Base-by-base conservation (phyloP, 2,329 filamentous ascomycete genomes). In the Orbilia quercus region DNA sequence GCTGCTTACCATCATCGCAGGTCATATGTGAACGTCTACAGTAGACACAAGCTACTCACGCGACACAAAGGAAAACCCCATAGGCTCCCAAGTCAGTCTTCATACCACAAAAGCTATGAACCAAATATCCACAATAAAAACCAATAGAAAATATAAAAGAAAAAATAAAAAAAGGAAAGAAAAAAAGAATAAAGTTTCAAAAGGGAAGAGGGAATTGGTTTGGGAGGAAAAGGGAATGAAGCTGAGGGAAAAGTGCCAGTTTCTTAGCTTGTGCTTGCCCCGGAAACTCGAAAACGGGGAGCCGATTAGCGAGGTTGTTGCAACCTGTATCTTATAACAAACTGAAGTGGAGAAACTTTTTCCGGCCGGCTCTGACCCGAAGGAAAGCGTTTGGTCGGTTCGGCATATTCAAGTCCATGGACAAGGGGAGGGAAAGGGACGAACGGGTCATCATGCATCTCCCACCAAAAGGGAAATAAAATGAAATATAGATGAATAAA, bases 1-100 rank as follows among this genome's bases (percentile, higher is more conserved):
- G 20, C 34, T 28, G 23, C 76, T 73, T 77, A 78, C 77, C 77
- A 75, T 78, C 77, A 75, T 94, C 91, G 85, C 91, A 94, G 80
- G 91, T 94, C 91, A 94, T 94, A 87, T 94, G 91, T 90, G 91
- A 94, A 87, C 91, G 88, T 82, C 91, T 89, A 83, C 91, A 94
- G 83, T 94, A 94, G 80, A 94, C 90, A 83, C 91, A 94, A 80
- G 91, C 91, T 94, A 83, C 69, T 82, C 84, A 83, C 79, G 81
- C 80, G 81, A 79, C 78, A 73, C 69, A 73, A 62, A 66, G 60
- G 54, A 73, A 62, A 73, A 73, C 69, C 67, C 36, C 69, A 73
- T 73, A 65, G 60, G 69, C 69, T 73, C 79, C 79, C 77, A 80
- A 79, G 78, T 81, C 80, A 81, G 80, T 80, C 78, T 78, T 59